Conservation (phyloP, 345 rosid genomes). For the Arabidopsis thaliana region DNA sequence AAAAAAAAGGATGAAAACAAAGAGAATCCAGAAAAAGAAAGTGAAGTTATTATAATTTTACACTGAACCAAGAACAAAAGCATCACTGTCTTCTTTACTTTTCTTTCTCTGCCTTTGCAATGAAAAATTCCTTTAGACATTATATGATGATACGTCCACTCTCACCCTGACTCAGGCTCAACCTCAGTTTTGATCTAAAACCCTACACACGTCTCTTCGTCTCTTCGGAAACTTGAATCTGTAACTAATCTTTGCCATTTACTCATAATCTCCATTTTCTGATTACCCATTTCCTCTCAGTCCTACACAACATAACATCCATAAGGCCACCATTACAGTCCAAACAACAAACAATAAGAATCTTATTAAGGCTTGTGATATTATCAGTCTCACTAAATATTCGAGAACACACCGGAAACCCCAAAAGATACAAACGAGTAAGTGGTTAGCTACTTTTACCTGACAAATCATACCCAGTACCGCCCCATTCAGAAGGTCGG, state of each 20-base stretch:
- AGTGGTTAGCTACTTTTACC: slow-evolving; percentile 44
- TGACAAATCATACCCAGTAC: slow-evolving; percentile 56
- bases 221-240: slow-evolving; percentile 21
- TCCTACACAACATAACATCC: slow-evolving; percentile 51
- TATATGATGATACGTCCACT: slow-evolving; percentile 29
- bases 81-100: slow-evolving; percentile 13
- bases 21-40: slow-evolving; percentile 23
- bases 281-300: slow-evolving; percentile 61
- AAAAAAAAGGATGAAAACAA: slow-evolving; percentile 6
- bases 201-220: slow-evolving; percentile 30
- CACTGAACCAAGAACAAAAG: slow-evolving; percentile 33
- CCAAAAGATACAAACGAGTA: slow-evolving; percentile 7
- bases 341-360: slow-evolving; percentile 14
- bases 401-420: not conserved
- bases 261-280: slow-evolving; percentile 68
- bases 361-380: slow-evolving; percentile 3
- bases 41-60: slow-evolving; percentile 25
- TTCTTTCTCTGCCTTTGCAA: slow-evolving; percentile 28
- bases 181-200: slow-evolving; percentile 31
- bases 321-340: slow-evolving; percentile 4
- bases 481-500: slow-evolving; percentile 60
- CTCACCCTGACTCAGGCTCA: slow-evolving; percentile 35
- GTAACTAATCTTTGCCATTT: slow-evolving; percentile 51
- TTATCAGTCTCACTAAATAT: not conserved
- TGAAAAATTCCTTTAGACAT: slow-evolving; percentile 34